Conservation (phyloP, 2,329 filamentous ascomycete species). For the Pseudocercospora fijiensis region DNA sequence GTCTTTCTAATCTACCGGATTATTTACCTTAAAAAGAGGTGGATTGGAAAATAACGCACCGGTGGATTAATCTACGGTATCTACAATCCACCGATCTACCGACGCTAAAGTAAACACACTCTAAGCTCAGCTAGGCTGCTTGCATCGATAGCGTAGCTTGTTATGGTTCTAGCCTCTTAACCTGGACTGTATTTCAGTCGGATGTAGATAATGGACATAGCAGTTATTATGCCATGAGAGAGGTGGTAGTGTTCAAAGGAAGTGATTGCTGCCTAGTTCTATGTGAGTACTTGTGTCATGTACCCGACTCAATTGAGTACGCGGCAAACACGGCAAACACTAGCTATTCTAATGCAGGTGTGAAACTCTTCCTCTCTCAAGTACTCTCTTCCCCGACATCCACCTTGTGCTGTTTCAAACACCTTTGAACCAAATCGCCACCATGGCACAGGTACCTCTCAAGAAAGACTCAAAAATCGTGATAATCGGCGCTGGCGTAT, state of each 20-base stretch:
- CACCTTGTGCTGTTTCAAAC: no score
- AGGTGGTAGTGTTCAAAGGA: background rate
- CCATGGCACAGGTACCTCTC: conserved; percentile 11
- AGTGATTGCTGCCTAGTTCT: background rate
- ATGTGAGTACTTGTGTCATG: no score
- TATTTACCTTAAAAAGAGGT: no score
- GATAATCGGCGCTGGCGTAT: conserved; percentile 48
- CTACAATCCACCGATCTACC: no score
- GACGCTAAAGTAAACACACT: no score
- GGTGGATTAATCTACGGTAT: no score
- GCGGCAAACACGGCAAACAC: background rate
- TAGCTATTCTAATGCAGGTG: background rate
- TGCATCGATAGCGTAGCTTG: background rate
- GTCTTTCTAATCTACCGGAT: no score
- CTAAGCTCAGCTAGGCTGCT: background rate
- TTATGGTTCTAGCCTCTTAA: background rate
- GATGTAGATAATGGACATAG: no score
- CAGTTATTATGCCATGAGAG: no score
- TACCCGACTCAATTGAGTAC: background rate
- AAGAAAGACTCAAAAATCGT: conserved; percentile 27
- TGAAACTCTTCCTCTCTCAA: background rate
- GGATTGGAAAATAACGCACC: no score
- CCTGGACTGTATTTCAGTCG: background rate
- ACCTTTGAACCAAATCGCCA: background rate
- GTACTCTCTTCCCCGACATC: background rate